Base-by-base conservation (phyloP, 352 stramenopile species). In the Globisporangium yorkense region DNA sequence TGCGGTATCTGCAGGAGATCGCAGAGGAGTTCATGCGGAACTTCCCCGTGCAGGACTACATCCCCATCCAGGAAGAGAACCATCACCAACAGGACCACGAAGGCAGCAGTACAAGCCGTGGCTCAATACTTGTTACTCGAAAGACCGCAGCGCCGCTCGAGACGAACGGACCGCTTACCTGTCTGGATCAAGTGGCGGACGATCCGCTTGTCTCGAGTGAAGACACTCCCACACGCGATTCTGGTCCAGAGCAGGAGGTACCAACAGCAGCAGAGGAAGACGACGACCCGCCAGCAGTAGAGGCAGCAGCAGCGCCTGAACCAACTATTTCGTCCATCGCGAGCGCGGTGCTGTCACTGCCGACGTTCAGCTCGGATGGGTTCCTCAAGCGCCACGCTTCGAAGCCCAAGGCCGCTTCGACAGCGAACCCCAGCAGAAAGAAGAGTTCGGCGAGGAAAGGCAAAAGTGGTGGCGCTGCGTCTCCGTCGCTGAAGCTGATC, bases 21-120 rank as follows among this genome's bases (percentile, higher is more conserved):
- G 70, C 69, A 0, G 73, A 87, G 50, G 77, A 84, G 1, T 83
- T 87, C 49, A 75, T 88, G 75, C 70, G 75, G 10, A 71, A 73
- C 9, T 92, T 88, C 29, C 82, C 82, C 0, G 66, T 90, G 2
- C 82, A 92, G 46, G 76, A 87, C 15, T 92, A 86, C 51, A 90
- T 92, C 39, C 72, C 75, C 35, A 46, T 77, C 1, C 39, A 59
- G 2, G 48, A 39, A 3, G 37, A 16, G 37, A 43, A 43, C 12
- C 10, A 54, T 4, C 6, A 50, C 51, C 16, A 44, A 10, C 8
- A 51, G 3, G 2, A 24, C 4, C 5, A 33, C 5, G 4, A 7
- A n/a, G n/a, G 15, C 21, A 51, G 18, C 7, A 59, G 10, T 16
- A 40, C 1, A 10, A 37, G 1, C 31, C 18, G 33, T 15, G 24